phyloP scores from a whole-genome alignment of 2,329 filamentous ascomycete species.

The Colletotrichum euphorbiae region DNA sequence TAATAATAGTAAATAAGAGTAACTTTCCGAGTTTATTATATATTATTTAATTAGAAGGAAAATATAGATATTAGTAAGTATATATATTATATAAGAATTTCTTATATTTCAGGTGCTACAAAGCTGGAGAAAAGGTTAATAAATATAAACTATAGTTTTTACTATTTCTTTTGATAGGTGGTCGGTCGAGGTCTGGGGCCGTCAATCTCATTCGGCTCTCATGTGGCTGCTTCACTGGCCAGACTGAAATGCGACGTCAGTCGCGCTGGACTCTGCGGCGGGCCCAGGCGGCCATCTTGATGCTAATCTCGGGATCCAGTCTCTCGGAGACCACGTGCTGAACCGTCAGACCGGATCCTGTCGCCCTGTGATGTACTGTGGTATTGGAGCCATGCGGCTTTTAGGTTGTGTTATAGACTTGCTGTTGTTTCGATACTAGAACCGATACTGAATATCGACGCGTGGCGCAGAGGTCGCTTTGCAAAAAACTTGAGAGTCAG shows the following conservation, averaged over 20 bases:
- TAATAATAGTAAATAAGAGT: too few species aligned
- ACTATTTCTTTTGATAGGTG: too few species aligned
- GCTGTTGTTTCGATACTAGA: conserved; percentile 23
- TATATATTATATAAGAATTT: too few species aligned
- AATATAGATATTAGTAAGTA: too few species aligned
- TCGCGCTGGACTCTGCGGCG: neutral
- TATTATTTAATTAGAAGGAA: too few species aligned
- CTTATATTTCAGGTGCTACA: too few species aligned
- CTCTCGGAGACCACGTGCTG: conserved; percentile 18
- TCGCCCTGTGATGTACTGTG: conserved; percentile 9
- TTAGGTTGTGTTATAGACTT: conserved; percentile 22
- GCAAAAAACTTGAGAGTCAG: conserved; percentile 27
- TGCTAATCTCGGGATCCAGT: conserved; percentile 14
- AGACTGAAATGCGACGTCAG: conserved; percentile 14
- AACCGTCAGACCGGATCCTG: conserved; percentile 7
- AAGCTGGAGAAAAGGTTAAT: too few species aligned
- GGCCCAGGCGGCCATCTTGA: neutral
- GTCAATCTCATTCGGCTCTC: conserved; percentile 11
- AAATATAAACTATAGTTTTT: too few species aligned
- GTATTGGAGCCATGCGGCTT: conserved; percentile 5
- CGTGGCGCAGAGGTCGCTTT: conserved; percentile 32
- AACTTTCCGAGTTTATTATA: too few species aligned
- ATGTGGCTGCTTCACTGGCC: neutral
- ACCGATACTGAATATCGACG: conserved; percentile 34
- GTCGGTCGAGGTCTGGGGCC: conserved; percentile 11